Conservation (phyloP, 768 basidiomycete species). For the Mycena amicta region DNA sequence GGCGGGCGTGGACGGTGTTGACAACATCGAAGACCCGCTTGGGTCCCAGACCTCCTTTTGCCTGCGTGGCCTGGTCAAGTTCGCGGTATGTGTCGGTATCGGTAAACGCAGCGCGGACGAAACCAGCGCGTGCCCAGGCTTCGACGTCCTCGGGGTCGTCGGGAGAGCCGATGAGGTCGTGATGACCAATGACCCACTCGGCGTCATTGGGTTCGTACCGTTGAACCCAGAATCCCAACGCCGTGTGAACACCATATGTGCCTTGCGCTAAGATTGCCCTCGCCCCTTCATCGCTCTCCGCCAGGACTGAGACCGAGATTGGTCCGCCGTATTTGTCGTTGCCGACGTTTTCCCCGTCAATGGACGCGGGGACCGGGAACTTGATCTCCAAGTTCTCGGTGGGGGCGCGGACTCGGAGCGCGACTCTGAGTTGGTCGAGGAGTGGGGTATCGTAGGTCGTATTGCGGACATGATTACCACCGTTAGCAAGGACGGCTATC, state of each 20-base stretch:
- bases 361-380: not conserved
- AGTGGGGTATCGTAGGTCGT: not conserved
- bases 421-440: not conserved
- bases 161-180: not conserved
- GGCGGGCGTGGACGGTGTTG: conserved; percentile 6
- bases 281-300: not conserved
- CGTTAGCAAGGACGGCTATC: not conserved
- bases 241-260: not conserved
- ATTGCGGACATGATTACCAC: not conserved
- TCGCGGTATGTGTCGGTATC: not conserved
- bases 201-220: not conserved
- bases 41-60: not conserved
- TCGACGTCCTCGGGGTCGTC: not conserved
- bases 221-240: not conserved
- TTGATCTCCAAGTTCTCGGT: not conserved
- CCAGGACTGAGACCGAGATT: not conserved
- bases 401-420: too few relatives aligned
- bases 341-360: too few relatives aligned
- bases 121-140: not conserved
- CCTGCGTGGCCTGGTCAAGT: not conserved
- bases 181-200: not conserved
- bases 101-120: not conserved
- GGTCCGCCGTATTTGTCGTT: not conserved
- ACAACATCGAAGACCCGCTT: conserved; percentile 3
- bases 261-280: not conserved